Evolutionary conservation across 2,329 filamentous ascomycete genomes (phyloP), one percentile per base, ranked within the genome.

Genomic region (Tolypocladium pustulatum): DNA sequence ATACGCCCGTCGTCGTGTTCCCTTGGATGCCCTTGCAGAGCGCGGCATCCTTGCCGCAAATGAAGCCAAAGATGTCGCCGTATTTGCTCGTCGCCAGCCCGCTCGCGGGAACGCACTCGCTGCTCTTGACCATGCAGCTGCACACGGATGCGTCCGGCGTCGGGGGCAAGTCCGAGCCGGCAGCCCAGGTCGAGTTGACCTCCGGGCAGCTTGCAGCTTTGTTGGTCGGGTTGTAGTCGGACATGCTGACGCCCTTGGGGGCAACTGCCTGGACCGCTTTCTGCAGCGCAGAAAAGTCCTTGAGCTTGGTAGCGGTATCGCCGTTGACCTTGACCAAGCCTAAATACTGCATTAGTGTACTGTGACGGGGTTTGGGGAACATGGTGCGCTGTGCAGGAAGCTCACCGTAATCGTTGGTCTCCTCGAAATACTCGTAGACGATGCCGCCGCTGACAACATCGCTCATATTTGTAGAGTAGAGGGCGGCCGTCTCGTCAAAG

Each of bases 391-490:
- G n/a, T n/a, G n/a, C 25, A 10, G 4, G 30, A 22, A 20, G 49
- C 78, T 65, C 75, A 82, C 89, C 94, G 69, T 90, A 99, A 72
- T 97, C 79, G 78, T 97, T 97, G 57, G 69, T 76, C 74, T 96
- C 92, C 78, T 96, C 82, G 78, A 91, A 93, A 80, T 94, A 99
- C 91, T 96, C 95, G 84, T 97, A 99, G 72, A 97, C 91, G 65
- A 99, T 96, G 76, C 93, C 94, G 67, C 94, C 94, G 60, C 90
- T 95, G 85, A 94, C 93, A 69, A 96, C 90, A 10, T 75, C 74
- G 32, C 85, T 89, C 94, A 99, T 99, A 61, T 91, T 71, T 60
- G 80, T 71, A 57, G 87, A 85, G 76, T 89, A 99, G 10, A 99
- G 84, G 57, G 89, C 87, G 49, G 76, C 79, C 51, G 96, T 92